A percentile compares a stretch with the other conserved stretches of the same genome.
Evolutionary conservation across 2,329 filamentous ascomycete species (phyloP).

Genomic region (Ophiostoma tasmaniense): DNA sequence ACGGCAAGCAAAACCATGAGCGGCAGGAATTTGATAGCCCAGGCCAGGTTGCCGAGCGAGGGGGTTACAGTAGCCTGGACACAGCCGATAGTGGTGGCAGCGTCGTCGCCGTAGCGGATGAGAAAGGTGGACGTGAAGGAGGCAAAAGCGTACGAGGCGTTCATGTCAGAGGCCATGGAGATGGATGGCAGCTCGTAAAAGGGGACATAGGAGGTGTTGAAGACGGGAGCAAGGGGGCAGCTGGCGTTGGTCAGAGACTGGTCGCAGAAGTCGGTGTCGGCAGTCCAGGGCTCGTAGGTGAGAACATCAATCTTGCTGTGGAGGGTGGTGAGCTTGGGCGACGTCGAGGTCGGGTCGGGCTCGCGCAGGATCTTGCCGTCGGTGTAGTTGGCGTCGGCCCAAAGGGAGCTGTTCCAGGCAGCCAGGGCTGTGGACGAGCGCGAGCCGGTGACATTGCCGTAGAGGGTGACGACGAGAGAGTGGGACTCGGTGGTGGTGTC

Average conservation of each 20-base stretch:
- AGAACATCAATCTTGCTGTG: slow-evolving; percentile 64
- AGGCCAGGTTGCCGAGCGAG: slow-evolving; percentile 62
- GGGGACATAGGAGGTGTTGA: slow-evolving; percentile 35
- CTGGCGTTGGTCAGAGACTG: slow-evolving; percentile 47
- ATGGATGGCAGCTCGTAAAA: slow-evolving; percentile 58
- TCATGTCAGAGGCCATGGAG: slow-evolving; percentile 63
- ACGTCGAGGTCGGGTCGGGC: slow-evolving; percentile 36
- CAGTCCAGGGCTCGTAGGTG: slow-evolving; percentile 61
- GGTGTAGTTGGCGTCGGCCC: slow-evolving; percentile 52
- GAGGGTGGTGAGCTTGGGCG: slow-evolving; percentile 63
- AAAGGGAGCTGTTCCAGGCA: slow-evolving; percentile 46
- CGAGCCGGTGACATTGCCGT: slow-evolving; percentile 82
- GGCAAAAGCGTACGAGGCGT: slow-evolving; percentile 76
- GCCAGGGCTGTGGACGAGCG: slow-evolving; percentile 51
- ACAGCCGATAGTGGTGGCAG: slow-evolving; percentile 62
- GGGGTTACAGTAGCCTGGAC: slow-evolving; percentile 78
- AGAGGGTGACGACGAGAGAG: slow-evolving; percentile 68
- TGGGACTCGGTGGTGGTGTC: slow-evolving; percentile 50
- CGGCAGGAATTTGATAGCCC: slow-evolving; percentile 66
- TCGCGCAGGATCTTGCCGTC: slow-evolving; percentile 69
- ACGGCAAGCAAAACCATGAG: slow-evolving; percentile 70
- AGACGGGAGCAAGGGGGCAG: slow-evolving; percentile 71
- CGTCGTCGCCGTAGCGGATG: slow-evolving; percentile 64
- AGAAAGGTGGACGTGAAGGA: slow-evolving; percentile 67
- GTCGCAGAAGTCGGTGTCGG: slow-evolving; percentile 57